phyloP scores from a whole-genome alignment of 306 rosid species.

The apple (Malus domestica) region ASM211411v1 NC_041801.1:7736001-7736500 shows the following conservation, averaged over 20 bases:
- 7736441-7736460: conserved; percentile 84
- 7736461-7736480: not conserved
- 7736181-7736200: not conserved
- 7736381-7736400: conserved; percentile 89
- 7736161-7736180: not conserved
- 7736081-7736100: conserved; percentile 82
- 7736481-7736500: not conserved
- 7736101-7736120: conserved; percentile 83
- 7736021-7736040: conserved; percentile 38
- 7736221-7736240: not conserved
- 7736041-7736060: conserved; percentile 80
- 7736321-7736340: not conserved
- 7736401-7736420: conserved; percentile 84
- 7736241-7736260: not conserved
- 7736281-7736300: not conserved
- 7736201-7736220: not conserved
- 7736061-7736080: conserved; percentile 67
- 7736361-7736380: conserved; percentile 65
- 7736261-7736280: not conserved
- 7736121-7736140: conserved; percentile 92
- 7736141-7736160: conserved; percentile 17
- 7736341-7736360: not conserved
- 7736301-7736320: not conserved
- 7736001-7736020: conserved; percentile 33
- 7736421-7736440: conserved; percentile 84